Evolutionary conservation across 2,329 filamentous ascomycete species (phyloP).

Genomic region (Aspergillus bombycis): DNA sequence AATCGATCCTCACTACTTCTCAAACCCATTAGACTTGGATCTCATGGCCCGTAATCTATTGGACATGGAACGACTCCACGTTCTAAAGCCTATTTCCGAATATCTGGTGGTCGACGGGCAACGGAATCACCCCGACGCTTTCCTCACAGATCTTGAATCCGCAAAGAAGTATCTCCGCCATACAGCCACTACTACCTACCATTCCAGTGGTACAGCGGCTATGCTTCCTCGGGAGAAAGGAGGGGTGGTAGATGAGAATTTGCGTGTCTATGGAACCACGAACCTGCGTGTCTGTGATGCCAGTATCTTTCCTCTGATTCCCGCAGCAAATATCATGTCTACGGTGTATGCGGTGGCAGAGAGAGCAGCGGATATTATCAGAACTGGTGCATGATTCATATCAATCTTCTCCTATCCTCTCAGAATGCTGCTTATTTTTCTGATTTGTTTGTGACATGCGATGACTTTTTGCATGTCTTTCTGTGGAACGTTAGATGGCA

Average conservation of each 20-base stretch:
- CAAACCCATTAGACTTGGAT: no score
- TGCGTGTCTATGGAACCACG: conserved; percentile 35
- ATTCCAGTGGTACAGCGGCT: conserved; percentile 14
- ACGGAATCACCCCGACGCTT: conserved; percentile 1
- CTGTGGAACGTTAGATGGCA: no score
- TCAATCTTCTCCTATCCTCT: no score
- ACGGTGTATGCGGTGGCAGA: conserved; percentile 44
- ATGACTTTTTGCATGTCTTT: no score
- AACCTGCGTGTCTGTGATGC: conserved; percentile 42
- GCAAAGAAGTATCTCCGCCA: conserved; percentile 16
- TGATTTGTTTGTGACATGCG: no score
- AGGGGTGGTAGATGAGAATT: conserved; percentile 36
- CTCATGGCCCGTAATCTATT: no score
- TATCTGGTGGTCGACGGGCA: background rate
- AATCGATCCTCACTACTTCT: no score
- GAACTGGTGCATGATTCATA: background rate
- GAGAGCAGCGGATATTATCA: conserved; percentile 32
- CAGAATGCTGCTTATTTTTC: no score
- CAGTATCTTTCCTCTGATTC: conserved; percentile 40
- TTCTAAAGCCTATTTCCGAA: no score
- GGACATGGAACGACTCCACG: no score
- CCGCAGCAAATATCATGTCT: conserved; percentile 40
- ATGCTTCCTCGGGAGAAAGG: conserved; percentile 13
- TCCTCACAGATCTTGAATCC: conserved; percentile 12
- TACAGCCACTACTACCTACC: conserved; percentile 12